Base-by-base conservation (phyloP, 345 rosid genomes). In the Murraya koenigii region DNA sequence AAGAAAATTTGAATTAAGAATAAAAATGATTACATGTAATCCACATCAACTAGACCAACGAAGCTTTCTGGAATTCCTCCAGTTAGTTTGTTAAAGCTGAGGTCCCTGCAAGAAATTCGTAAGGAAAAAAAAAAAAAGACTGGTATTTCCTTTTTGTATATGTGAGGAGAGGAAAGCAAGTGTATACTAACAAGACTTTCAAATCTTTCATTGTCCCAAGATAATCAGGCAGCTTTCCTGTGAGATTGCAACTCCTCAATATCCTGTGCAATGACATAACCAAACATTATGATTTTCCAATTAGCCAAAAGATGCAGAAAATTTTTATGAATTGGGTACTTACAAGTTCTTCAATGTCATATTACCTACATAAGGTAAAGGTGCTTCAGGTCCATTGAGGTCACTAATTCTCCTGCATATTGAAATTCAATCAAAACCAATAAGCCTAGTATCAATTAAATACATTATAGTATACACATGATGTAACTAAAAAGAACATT, bases 341-440 rank as follows among this genome's bases (percentile, higher is more conserved):
- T 77, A 88, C 91, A 90, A 44, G 59, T 0, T 77, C 77, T 78
- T 30, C 82, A 87, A 2, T 7, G 77, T 68, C 44, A 79, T 71
- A 62, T 65, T 59, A 8, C 8, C 20, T n/a, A 82, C 82, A 0
- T 86, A 20, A 41, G 93, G 93, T 84, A 88, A 82, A 71, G 54
- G 25, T 60, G 83, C 78, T 72, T 75, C 82, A 1, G 73, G 78
- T 76, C 87, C 92, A 60, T 75, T 75, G 74, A 87, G 71, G 83
- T 89, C 90, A 83, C 76, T 86, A 39, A 92, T 89, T 77, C 91
- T 87, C 94, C 92, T 87, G 84, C 73, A 79, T 2, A 6, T 75
- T 15, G 60, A 67, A 62, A 56, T 33, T 61, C 15, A 70, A 64
- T 1, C 52, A 33, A 75, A 22, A 59, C n/a, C 41, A 5, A 59